Conservation (phyloP, 2,329 filamentous ascomycete genomes). For the Sclerotinia spermophila region DNA sequence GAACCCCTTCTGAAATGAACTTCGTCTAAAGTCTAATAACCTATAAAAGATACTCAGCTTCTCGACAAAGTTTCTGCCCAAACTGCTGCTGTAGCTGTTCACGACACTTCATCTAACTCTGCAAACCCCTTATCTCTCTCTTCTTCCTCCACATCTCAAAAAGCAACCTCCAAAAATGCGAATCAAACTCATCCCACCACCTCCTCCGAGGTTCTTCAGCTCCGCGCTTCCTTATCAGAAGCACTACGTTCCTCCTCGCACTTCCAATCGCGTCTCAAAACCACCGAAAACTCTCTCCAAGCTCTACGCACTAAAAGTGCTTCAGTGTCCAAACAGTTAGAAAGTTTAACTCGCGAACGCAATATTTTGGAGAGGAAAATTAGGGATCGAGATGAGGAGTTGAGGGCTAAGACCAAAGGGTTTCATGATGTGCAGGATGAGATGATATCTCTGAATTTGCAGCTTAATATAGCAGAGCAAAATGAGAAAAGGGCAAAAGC, state of each 20-base stretch:
- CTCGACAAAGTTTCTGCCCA: conserved; percentile 63
- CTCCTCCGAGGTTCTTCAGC: conserved; percentile 42
- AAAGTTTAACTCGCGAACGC: conserved; percentile 59
- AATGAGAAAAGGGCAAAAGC: conserved; percentile 65
- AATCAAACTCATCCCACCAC: conserved; percentile 33
- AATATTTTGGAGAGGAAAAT: conserved; percentile 61
- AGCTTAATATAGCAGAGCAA: conserved; percentile 82
- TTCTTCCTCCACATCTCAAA: conserved; percentile 31
- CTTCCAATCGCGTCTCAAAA: conserved; percentile 60
- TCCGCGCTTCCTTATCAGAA: conserved; percentile 69
- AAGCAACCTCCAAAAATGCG: conserved; percentile 36
- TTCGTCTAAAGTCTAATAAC: conserved; percentile 19
- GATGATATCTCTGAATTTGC: conserved; percentile 79
- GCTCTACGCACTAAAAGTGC: conserved; percentile 57
- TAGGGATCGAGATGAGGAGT: conserved; percentile 79
- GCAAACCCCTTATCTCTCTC: conserved; percentile 29
- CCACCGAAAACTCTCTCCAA: conserved; percentile 60
- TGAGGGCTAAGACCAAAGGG: conserved; percentile 77
- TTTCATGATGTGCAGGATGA: conserved; percentile 91
- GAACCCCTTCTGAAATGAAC: conserved; percentile 9
- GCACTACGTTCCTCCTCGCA: conserved; percentile 71
- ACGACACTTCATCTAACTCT: conserved; percentile 28
- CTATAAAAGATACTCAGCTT: conserved; percentile 56
- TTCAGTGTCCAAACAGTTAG: conserved; percentile 59
- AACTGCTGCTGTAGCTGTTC: conserved; percentile 53